Percentiles rank a stretch among this genome's conserved stretches.
Evolutionary conservation across 768 basidiomycete genomes (phyloP).

Genomic region (Gautieria morchelliformis): DNA sequence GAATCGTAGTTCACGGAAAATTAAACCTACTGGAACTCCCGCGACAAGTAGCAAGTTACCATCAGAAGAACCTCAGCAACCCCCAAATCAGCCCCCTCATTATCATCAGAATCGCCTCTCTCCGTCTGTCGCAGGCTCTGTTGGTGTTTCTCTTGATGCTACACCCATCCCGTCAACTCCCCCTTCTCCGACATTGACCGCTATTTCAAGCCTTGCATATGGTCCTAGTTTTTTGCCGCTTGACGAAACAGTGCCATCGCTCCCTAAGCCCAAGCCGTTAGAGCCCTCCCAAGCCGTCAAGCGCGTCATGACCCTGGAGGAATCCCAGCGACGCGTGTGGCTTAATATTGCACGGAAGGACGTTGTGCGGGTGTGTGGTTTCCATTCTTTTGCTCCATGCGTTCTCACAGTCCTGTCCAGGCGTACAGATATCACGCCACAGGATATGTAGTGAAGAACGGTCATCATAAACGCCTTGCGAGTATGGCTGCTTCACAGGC

Average conservation of each 20-base stretch:
- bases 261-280: slow-evolving; percentile 69
- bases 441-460: slow-evolving; percentile 55
- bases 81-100: slow-evolving; percentile 34
- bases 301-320: slow-evolving; percentile 69
- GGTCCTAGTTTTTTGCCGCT: slow-evolving; percentile 63
- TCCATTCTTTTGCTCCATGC: neutral
- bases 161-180: slow-evolving; percentile 66
- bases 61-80: slow-evolving; percentile 2
- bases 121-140: slow-evolving; percentile 40
- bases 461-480: slow-evolving; percentile 69
- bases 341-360: slow-evolving; percentile 78
- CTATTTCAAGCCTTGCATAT: slow-evolving; percentile 16
- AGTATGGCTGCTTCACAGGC: slow-evolving; percentile 69
- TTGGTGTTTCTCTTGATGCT: slow-evolving; percentile 48
- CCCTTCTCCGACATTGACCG: slow-evolving; percentile 49
- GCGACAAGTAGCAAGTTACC: neutral
- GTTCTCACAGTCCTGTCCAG: slow-evolving; percentile 27
- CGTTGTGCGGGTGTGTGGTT: slow-evolving; percentile 56
- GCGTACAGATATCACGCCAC: slow-evolving; percentile 70
- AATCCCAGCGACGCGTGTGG: slow-evolving; percentile 84
- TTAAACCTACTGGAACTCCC: neutral
- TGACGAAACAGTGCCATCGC: slow-evolving; percentile 56
- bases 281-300: slow-evolving; percentile 66
- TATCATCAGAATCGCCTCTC: slow-evolving; percentile 46
- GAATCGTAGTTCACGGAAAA: slow-evolving; percentile 47